Base-by-base conservation (phyloP, 2,329 filamentous ascomycete species). In the Ilyonectria robusta region DNA sequence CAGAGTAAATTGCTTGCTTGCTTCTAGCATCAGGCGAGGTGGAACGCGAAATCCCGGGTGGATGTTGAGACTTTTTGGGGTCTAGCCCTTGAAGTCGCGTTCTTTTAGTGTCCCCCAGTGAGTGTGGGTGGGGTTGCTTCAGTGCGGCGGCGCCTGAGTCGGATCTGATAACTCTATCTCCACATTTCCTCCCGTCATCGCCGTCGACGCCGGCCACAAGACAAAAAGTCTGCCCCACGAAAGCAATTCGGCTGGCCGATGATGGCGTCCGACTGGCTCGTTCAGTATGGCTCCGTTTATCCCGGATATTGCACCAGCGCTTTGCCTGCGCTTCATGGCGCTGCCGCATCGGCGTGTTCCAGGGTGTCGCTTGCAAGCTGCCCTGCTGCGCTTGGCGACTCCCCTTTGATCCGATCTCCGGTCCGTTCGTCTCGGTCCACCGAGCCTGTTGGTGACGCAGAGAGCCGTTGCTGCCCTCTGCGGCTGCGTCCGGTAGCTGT, bases 141-240 rank as follows among this genome's bases (percentile, higher is more conserved):
- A 61, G 69, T 74, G 62, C 67, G 71, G 61, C 47, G 47, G 57
- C 56, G 57, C 59, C 31, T 46, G 68, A 64, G 58, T 70, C 72
- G 70, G 76, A 77, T 77, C 76, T 77, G 76, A 77, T 77, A 77
- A 77, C 76, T 74, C 69, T 68, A 75, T 69, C 72, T 75, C 74
- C 75, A 74, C 70, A 72, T 42, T 51, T 72, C 47, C 59, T 51
- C 60, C 37, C 60, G 62, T 42, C 55, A 60, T 37, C 50, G 40
- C 61, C 58, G 70, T 61, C 55, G 64, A 61, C 69, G 59, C 60
- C 65, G 54, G 33, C 54, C 48, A 19, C 29, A 55, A 31, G n/a
- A 29, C 42, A 51, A 51, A 70, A 70, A 55, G 59, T 31, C 67
- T 26, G 71, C 63, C 69, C 73, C 73, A 68, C 68, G 71, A 48